Conservation (phyloP, 2,329 filamentous ascomycete genomes). For the Gaeumannomyces tritici region DNA sequence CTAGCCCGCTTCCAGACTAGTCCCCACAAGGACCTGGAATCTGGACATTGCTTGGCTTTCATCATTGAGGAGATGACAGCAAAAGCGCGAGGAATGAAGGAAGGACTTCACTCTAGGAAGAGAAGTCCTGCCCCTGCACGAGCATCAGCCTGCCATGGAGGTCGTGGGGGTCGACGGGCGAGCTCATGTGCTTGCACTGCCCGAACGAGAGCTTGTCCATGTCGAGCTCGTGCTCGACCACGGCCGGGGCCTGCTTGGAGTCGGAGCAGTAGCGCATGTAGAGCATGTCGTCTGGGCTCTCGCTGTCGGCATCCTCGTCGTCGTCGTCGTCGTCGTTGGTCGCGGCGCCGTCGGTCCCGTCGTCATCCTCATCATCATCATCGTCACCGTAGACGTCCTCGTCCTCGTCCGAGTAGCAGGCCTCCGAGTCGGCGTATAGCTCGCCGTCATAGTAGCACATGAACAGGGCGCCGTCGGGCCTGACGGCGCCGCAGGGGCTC, state of each 20-base stretch:
- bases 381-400: neutral
- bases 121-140: neutral
- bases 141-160: neutral
- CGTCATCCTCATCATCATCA: neutral
- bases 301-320: neutral
- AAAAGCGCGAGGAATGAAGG: neutral
- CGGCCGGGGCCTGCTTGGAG: neutral
- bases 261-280: neutral
- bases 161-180: neutral
- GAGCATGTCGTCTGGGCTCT: neutral
- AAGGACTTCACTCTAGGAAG: neutral
- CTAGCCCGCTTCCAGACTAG: neutral
- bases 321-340: neutral
- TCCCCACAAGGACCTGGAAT: too few relatives aligned
- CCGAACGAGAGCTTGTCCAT: neutral
- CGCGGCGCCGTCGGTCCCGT: neutral
- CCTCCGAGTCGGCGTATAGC: constrained; percentile 2
- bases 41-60: too few relatives aligned
- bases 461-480: neutral
- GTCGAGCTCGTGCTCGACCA: neutral
- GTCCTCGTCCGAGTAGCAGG: constrained; percentile 1
- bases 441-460: constrained; percentile 1
- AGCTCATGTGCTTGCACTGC: neutral
- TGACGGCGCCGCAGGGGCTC: neutral
- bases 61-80: neutral